A percentile compares a stretch with the other conserved stretches of the same genome.
phyloP scores from a whole-genome alignment of 2,329 filamentous ascomycete genomes.

The Aspergillus caelatus region DNA sequence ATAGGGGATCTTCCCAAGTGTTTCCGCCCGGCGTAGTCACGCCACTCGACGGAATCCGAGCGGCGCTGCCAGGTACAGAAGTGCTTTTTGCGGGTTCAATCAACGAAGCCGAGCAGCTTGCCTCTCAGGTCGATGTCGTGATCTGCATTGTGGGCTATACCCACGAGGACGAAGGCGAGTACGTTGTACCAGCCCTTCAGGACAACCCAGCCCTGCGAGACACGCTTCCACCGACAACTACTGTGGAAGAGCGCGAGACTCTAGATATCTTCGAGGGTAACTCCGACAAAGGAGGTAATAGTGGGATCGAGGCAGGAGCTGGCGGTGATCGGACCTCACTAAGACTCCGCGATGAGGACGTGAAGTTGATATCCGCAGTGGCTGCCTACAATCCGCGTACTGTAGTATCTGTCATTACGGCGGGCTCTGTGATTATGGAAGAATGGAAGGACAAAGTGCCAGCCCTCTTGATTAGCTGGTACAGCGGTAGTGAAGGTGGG shows the following conservation, averaged over 20 bases:
- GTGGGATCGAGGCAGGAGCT: slow-evolving; percentile 3
- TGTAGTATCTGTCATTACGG: slow-evolving; percentile 5
- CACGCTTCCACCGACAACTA: slow-evolving; percentile 1
- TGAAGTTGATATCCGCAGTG: slow-evolving; percentile 2
- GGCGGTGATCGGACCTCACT: slow-evolving; percentile 14
- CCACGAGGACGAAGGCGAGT: slow-evolving; percentile 17
- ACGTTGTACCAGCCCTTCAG: slow-evolving; percentile 11
- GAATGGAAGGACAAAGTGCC: slow-evolving; percentile 10
- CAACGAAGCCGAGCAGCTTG: neutral
- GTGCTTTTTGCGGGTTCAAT: neutral
- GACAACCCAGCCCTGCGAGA: neutral
- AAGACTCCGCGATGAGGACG: slow-evolving; percentile 10
- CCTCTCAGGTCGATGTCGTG: slow-evolving; percentile 11
- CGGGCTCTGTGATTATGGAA: slow-evolving; percentile 13
- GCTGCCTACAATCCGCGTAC: neutral
- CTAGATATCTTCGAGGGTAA: slow-evolving; percentile 6
- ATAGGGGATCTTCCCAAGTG: slow-evolving; percentile 15
- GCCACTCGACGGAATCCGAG: slow-evolving; percentile 8
- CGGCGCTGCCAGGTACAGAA: slow-evolving; percentile 5
- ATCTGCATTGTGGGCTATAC: slow-evolving; percentile 16
- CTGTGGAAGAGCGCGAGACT: neutral
- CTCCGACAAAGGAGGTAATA: neutral
- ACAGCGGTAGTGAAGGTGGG: slow-evolving; percentile 15
- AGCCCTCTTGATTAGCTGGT: slow-evolving; percentile 16
- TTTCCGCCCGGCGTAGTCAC: slow-evolving; percentile 12